phyloP scores from a whole-genome alignment of 2,329 filamentous ascomycete species.

The Aspergillus ibericus region DNA sequence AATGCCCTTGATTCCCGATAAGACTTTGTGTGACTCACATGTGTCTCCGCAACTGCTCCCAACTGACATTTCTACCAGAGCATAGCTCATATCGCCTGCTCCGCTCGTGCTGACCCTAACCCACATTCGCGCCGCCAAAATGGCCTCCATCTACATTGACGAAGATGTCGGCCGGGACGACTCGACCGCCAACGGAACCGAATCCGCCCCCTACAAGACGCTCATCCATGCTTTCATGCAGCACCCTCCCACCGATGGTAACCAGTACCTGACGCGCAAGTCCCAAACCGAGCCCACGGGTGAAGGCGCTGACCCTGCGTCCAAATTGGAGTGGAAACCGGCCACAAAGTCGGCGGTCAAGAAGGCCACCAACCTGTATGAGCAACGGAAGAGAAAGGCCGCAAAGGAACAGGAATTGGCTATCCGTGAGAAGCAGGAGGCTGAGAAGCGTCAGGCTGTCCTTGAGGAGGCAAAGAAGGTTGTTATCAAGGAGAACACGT shows the following conservation, averaged over 20 bases:
- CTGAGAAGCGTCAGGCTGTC: conserved; percentile 67
- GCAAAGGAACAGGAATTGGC: conserved; percentile 73
- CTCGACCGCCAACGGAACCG: conserved; percentile 63
- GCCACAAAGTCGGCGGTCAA: conserved; percentile 82
- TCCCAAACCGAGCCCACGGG: conserved; percentile 62
- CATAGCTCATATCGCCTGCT: background rate
- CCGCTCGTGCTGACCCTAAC: background rate
- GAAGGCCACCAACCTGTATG: conserved; percentile 74
- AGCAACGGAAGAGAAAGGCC: conserved; percentile 79
- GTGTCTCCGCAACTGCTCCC: background rate
- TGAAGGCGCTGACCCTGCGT: conserved; percentile 63
- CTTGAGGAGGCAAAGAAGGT: conserved; percentile 83
- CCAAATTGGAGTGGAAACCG: conserved; percentile 72
- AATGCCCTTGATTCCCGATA: conserved; percentile 2
- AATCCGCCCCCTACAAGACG: conserved; percentile 77
- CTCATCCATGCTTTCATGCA: conserved; percentile 75
- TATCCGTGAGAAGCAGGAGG: conserved; percentile 70
- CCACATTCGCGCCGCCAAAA: conserved; percentile 16
- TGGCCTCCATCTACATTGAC: conserved; percentile 69
- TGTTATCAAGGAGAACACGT: conserved; percentile 66
- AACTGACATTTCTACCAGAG: background rate
- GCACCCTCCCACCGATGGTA: conserved; percentile 59
- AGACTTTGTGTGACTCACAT: conserved; percentile 2
- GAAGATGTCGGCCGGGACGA: conserved; percentile 76
- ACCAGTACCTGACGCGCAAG: conserved; percentile 68